phyloP scores from a whole-genome alignment of 2,329 filamentous ascomycete species.

The Podosphaera aphanis region DNA sequence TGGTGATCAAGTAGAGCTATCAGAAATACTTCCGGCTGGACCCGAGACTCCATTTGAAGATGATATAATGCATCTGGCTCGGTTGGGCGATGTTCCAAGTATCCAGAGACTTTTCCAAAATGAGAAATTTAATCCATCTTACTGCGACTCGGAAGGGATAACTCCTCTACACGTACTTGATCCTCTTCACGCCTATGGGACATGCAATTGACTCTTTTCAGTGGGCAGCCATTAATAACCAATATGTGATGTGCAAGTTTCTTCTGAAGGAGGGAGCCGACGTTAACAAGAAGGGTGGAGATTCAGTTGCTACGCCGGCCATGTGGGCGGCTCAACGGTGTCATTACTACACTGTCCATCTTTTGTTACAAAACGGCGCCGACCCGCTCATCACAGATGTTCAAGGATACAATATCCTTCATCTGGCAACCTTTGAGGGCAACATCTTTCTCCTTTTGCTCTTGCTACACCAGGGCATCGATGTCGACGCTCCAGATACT shows the following conservation, averaged over 20 bases:
- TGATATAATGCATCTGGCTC: slow-evolving; percentile 89
- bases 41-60: slow-evolving; percentile 24
- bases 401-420: slow-evolving; percentile 93
- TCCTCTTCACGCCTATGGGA: neutral
- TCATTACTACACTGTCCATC: slow-evolving; percentile 87
- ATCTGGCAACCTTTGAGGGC: slow-evolving; percentile 90
- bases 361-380: slow-evolving; percentile 74
- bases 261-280: slow-evolving; percentile 58
- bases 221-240: slow-evolving; percentile 99
- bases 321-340: slow-evolving; percentile 95
- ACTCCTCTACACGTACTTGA: slow-evolving; percentile 70
- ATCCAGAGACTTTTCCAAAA: slow-evolving; percentile 81
- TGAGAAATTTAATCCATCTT: slow-evolving; percentile 59
- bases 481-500: slow-evolving; percentile 71
- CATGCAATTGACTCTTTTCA: slow-evolving; percentile 18
- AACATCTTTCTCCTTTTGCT: slow-evolving; percentile 78
- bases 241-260: slow-evolving; percentile 91
- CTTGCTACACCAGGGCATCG: slow-evolving; percentile 82
- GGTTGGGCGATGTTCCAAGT: slow-evolving; percentile 61
- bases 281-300: slow-evolving; percentile 85
- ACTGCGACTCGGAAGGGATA: slow-evolving; percentile 76
- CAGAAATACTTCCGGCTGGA: slow-evolving; percentile 12
- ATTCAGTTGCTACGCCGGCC: slow-evolving; percentile 77
- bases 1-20: slow-evolving; percentile 16
- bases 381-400: slow-evolving; percentile 81